These are phyloP conservation scores for Amylostereum chailletii DNA, from an alignment of 1,284 basidiomycete genomes.

Conservation along the genomic window DNA sequence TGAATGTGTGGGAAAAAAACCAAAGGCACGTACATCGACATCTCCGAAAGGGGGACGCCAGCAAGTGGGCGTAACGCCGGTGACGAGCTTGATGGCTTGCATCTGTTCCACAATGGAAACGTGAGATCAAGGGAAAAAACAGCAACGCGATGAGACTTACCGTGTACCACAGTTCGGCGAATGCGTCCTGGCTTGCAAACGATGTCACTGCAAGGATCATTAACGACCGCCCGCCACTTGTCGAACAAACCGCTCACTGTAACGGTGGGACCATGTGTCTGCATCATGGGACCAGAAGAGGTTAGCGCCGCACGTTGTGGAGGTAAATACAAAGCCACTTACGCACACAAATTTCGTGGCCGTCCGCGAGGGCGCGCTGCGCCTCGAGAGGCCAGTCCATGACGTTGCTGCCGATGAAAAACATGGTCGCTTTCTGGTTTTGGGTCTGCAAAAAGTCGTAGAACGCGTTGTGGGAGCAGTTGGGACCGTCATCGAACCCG, in stretches of 20 bases:
- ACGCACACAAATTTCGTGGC: slow-evolving; percentile 58
- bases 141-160: slow-evolving; percentile 20
- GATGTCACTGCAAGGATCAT: slow-evolving; percentile 44
- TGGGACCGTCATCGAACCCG: slow-evolving; percentile 67
- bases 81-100: slow-evolving; percentile 40
- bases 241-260: slow-evolving; percentile 26
- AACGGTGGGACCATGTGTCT: slow-evolving; percentile 55
- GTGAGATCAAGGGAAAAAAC: background rate
- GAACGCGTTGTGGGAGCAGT: slow-evolving; percentile 57
- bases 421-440: slow-evolving; percentile 70
- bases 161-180: slow-evolving; percentile 75
- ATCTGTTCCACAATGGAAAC: slow-evolving; percentile 22
- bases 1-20: background rate
- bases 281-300: background rate
- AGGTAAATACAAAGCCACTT: slow-evolving; percentile 18
- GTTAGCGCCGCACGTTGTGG: background rate
- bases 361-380: slow-evolving; percentile 51
- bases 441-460: slow-evolving; percentile 54
- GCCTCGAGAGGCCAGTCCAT: slow-evolving; percentile 67
- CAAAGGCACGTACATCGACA: slow-evolving; percentile 31
- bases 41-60: slow-evolving; percentile 67
- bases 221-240: background rate
- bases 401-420: slow-evolving; percentile 75
- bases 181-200: slow-evolving; percentile 62
- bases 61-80: slow-evolving; percentile 60